phyloP scores from a whole-genome alignment of 495 filamentous ascomycete genomes.

The Geopyxis carbonaria region DNA sequence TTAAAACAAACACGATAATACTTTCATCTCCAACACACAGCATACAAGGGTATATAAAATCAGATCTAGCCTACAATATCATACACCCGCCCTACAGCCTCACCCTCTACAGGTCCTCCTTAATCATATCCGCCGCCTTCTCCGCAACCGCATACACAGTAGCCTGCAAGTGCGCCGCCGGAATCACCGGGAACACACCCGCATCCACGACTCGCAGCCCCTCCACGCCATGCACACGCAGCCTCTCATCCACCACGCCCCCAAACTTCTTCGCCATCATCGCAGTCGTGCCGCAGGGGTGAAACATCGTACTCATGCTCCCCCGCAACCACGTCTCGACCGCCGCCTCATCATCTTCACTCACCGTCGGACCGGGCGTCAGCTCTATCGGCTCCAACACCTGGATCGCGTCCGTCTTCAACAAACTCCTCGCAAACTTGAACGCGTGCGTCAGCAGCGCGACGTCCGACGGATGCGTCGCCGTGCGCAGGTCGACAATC shows the following conservation, averaged over 20 bases:
- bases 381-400: slow-evolving; percentile 11
- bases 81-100: no score
- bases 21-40: no score
- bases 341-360: neutral
- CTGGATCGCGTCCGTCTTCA: slow-evolving; percentile 26
- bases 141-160: slow-evolving; percentile 46
- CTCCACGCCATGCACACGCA: slow-evolving; percentile 34
- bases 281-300: slow-evolving; percentile 30
- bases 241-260: slow-evolving; percentile 30
- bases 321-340: neutral
- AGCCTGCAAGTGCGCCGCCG: slow-evolving; percentile 34
- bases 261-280: slow-evolving; percentile 34
- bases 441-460: slow-evolving; percentile 28
- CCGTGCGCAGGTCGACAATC: slow-evolving; percentile 26
- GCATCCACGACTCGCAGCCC: slow-evolving; percentile 39
- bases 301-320: slow-evolving; percentile 17
- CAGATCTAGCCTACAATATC: no score
- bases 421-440: slow-evolving; percentile 25
- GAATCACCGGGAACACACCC: slow-evolving; percentile 40
- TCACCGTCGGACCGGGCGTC: neutral
- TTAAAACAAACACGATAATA: no score
- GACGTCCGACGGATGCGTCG: slow-evolving; percentile 30
- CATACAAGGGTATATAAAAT: no score
- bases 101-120: no score
- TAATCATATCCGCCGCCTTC: slow-evolving; percentile 36